phyloP scores from a whole-genome alignment of 352 stramenopile species.

The Pythium folliculosum region DNA sequence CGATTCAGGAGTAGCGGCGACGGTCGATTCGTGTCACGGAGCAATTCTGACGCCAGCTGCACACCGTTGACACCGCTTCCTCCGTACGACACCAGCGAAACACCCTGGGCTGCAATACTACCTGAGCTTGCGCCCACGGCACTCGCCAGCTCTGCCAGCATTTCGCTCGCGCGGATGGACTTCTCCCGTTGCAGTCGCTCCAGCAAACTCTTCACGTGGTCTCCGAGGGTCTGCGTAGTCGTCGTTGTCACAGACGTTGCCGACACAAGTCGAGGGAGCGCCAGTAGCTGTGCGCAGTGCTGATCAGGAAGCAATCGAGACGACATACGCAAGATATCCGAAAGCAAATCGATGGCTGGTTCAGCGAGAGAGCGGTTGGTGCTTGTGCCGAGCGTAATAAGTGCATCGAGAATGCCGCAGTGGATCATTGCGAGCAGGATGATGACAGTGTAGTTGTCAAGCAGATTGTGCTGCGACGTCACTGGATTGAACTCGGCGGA shows the following conservation, averaged over 20 bases:
- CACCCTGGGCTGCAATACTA: conserved; percentile 61
- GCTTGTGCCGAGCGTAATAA: conserved; percentile 82
- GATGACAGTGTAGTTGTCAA: conserved; percentile 90
- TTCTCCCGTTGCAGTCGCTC: conserved; percentile 82
- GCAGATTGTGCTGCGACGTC: conserved; percentile 74
- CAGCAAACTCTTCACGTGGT: conserved; percentile 71
- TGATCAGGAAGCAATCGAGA: conserved; percentile 81
- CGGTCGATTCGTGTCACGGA: conserved; percentile 87
- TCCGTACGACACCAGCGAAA: conserved; percentile 82
- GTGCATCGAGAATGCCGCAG: conserved; percentile 77
- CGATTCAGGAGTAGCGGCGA: conserved; percentile 46
- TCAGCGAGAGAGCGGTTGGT: conserved; percentile 73
- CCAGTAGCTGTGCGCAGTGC: conserved; percentile 78
- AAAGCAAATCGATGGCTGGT: conserved; percentile 81
- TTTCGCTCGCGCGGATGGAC: conserved; percentile 83
- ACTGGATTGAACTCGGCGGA: conserved; percentile 64
- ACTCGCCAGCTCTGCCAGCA: conserved; percentile 81
- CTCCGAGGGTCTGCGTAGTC: conserved; percentile 67
- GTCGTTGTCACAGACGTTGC: conserved; percentile 75
- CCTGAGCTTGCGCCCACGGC: conserved; percentile 77
- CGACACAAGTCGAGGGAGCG: conserved; percentile 77
- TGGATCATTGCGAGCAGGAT: conserved; percentile 86
- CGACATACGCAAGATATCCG: conserved; percentile 84
- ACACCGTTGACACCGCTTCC: conserved; percentile 85
- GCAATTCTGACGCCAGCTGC: conserved; percentile 80